Base-by-base conservation (phyloP, 495 filamentous ascomycete species). In the Podospora australis region DNA sequence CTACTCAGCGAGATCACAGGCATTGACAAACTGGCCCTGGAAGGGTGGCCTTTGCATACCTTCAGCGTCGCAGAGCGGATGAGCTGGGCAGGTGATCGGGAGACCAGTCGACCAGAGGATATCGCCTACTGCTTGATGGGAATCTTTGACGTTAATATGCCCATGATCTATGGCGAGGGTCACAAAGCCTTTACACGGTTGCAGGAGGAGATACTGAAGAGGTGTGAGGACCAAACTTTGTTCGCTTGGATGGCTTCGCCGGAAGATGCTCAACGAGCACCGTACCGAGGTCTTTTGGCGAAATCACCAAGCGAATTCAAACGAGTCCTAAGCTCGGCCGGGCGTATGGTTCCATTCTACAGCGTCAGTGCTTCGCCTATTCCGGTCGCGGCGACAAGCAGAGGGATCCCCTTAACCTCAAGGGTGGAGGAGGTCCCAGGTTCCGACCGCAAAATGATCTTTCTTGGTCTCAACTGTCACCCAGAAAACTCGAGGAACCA, bases 91-190 rank as follows among this genome's bases (percentile, higher is more conserved):
- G 58, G 68, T 0, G 36, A 52, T 0, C 51, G 69, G 0, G 1
- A 49, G 0, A 70, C 69, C 0, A 58, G 48, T 0, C 39, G 61
- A 0, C 0, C 1, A 0, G 68, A 72, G 21, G 69, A 72, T 24
- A 54, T 63, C 9, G 62, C 70, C 0, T 70, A 72, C 25, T 68
- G 59, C 10, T 40, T 70, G 0, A 32, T 70, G 0, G 69, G 70
- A 0, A 60, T 72, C 0, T 69, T 72, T 2, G 50, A 42, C 1
- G 50, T 72, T 1, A 53, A 56, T n/a, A 70, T 72, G 60, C 63
- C 69, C 0, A 16, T 71, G 17, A 23, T 69, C 0, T 72, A 72
- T 10, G 69, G 69, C 7, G 67, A 71, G 16, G 65, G 65, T 0
- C 0, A 0, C 0, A 59, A 48, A 8, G 68, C 69, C 0, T 70